These are phyloP conservation scores for Lathyrus sativus DNA, from an alignment of 306 rosid species.

Conservation along the genomic window DNA sequence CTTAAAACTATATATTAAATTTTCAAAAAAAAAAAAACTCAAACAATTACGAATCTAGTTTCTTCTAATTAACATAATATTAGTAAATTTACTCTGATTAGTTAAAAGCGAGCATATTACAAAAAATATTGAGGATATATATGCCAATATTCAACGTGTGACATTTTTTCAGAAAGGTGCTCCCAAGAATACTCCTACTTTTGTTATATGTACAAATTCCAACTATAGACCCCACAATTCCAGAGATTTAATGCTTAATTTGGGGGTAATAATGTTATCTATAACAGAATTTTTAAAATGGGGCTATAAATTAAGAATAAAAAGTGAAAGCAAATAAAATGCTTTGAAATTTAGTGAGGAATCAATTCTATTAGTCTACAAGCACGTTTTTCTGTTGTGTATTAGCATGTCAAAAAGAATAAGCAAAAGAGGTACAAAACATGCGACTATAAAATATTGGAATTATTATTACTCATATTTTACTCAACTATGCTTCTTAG, in stretches of 20 bases:
- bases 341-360: not conserved
- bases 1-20: too few species aligned
- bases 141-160: not conserved
- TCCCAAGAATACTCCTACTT: not conserved
- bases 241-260: conserved; percentile 13
- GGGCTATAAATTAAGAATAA: not conserved
- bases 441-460: conserved; percentile 35
- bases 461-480: not conserved
- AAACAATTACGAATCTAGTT: too few species aligned
- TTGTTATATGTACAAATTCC: not conserved
- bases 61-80: too few species aligned
- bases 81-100: not conserved
- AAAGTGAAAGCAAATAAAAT: conserved; percentile 1
- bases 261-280: not conserved
- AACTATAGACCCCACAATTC: not conserved
- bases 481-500: too few species aligned
- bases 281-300: not conserved
- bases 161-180: not conserved
- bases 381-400: conserved; percentile 4
- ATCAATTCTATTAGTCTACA: not conserved
- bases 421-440: conserved; percentile 37
- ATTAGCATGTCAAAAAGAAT: not conserved
- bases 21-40: too few species aligned
- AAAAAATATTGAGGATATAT: not conserved
- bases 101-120: not conserved